Evolutionary conservation across 2,329 filamentous ascomycete genomes (phyloP).

Genomic region (Tolypocladium album): DNA sequence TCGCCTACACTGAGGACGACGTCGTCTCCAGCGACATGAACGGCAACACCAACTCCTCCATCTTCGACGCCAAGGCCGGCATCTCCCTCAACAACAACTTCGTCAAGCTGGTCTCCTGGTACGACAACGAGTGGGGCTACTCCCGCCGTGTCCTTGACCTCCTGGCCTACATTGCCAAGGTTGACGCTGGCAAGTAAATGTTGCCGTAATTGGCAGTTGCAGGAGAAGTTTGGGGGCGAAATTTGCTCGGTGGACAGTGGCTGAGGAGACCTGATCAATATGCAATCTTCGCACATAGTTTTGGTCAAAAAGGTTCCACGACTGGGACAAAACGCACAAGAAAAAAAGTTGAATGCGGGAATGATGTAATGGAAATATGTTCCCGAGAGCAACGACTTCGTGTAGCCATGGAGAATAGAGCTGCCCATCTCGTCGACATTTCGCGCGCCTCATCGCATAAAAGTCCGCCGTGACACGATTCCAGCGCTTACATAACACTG

Average conservation of each 20-base stretch:
- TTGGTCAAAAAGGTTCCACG: background rate
- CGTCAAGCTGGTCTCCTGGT: constrained; percentile 97
- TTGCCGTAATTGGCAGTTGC: background rate
- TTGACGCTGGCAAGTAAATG: constrained; percentile 48
- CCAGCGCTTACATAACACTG: background rate
- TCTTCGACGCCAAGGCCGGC: constrained; percentile 99
- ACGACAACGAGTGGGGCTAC: constrained; percentile 99
- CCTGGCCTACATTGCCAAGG: constrained; percentile 67
- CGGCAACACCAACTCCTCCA: constrained; percentile 88
- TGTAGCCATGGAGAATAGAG: constrained; percentile 3
- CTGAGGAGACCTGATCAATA: background rate
- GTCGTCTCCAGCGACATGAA: constrained; percentile 90
- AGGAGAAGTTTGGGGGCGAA: background rate
- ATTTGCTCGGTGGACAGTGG: background rate
- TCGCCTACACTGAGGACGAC: constrained; percentile 95
- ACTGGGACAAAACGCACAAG: background rate
- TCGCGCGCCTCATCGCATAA: background rate
- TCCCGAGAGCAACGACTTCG: background rate
- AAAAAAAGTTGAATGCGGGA: constrained; percentile 1
- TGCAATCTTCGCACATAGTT: background rate
- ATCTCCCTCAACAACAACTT: constrained; percentile 98
- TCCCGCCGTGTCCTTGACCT: constrained; percentile 89
- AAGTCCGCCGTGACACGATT: background rate
- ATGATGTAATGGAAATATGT: background rate
- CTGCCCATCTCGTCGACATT: background rate